Evolutionary conservation across 2,329 filamentous ascomycete genomes (phyloP).

Genomic region (Ophiostoma novo-ulmi): DNA sequence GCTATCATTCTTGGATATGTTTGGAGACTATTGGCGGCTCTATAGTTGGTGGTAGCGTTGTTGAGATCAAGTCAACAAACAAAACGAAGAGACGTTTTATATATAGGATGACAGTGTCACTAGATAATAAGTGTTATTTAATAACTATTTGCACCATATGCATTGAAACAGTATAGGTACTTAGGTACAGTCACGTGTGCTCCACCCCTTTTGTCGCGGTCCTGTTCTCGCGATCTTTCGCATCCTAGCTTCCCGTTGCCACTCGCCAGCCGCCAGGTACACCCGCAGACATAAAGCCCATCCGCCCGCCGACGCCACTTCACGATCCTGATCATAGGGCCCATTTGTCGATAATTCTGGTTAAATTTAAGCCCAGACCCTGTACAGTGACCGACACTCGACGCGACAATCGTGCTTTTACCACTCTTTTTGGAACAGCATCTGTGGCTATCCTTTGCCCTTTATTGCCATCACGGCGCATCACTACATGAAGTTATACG

Average conservation of each 20-base stretch:
- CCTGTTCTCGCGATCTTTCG: constrained; percentile 15
- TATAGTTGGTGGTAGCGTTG: not conserved
- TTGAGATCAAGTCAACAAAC: not conserved
- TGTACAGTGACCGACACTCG: too few relatives aligned
- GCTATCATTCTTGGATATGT: not conserved
- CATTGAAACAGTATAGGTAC: not conserved
- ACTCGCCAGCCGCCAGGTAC: not conserved
- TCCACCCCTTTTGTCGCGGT: constrained; percentile 10
- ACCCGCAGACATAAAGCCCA: not conserved
- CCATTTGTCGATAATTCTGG: not conserved
- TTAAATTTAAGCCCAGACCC: not conserved
- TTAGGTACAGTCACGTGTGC: not conserved
- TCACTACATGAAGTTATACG: not conserved
- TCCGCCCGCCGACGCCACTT: not conserved
- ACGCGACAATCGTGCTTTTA: not conserved
- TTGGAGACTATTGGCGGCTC: not conserved
- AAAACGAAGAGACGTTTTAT: too few relatives aligned
- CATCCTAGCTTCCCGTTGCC: constrained; percentile 6
- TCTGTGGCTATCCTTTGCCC: not conserved
- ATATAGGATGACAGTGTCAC: too few relatives aligned
- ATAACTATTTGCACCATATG: not conserved
- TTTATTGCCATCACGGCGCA: not conserved
- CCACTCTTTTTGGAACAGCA: not conserved
- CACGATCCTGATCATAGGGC: not conserved
- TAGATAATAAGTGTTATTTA: not conserved